phyloP scores from a whole-genome alignment of 208 protist species.

The Leishmania amazonensis region DNA sequence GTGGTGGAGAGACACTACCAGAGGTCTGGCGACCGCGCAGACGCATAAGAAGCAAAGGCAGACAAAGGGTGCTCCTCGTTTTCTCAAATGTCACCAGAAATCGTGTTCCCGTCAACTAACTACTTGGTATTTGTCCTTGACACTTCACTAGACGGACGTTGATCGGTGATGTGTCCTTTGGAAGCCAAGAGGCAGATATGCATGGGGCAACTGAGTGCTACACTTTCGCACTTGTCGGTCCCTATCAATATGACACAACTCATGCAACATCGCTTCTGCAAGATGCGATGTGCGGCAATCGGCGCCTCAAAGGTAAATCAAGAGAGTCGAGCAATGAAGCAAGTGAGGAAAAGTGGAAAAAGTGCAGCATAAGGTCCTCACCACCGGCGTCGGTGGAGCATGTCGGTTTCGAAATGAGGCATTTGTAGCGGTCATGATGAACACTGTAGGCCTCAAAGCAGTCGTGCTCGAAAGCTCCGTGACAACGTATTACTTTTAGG shows the following conservation, averaged over 20 bases:
- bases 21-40: background rate
- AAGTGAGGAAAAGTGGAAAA: background rate
- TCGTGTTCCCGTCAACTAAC: background rate
- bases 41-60: background rate
- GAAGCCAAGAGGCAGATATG: background rate
- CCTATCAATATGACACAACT: background rate
- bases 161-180: background rate
- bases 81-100: too few species aligned
- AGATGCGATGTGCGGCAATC: background rate
- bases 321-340: background rate
- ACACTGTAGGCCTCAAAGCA: background rate
- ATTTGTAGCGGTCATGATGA: background rate
- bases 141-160: too few species aligned
- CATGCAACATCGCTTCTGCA: background rate
- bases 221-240: background rate
- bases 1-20: slow-evolving; percentile 1
- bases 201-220: background rate
- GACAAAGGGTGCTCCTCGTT: background rate
- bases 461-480: background rate
- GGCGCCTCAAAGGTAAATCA: background rate
- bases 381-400: background rate
- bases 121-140: background rate
- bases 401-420: background rate
- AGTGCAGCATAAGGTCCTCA: background rate
- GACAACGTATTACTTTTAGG: background rate